phyloP scores from a whole-genome alignment of 73 alveolate species.

The Symbiodinium natans region DNA sequence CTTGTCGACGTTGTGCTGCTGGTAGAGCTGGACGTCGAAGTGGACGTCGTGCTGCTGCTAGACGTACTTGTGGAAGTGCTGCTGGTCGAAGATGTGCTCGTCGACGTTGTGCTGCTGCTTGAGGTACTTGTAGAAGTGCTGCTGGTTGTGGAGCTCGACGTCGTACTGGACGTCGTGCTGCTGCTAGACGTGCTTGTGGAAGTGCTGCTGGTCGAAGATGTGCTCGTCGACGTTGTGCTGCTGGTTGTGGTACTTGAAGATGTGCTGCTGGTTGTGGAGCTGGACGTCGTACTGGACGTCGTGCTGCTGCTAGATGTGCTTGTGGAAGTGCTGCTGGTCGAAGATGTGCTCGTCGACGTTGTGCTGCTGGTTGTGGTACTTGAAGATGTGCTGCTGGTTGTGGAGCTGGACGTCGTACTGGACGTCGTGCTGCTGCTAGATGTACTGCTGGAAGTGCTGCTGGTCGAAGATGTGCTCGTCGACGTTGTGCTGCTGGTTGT shows the following conservation, averaged over 20 bases:
- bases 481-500: too few relatives aligned
- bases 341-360: constrained; percentile 16
- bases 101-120: background rate
- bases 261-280: background rate
- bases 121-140: background rate
- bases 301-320: background rate
- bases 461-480: too few relatives aligned
- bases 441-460: too few relatives aligned
- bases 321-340: background rate
- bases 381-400: constrained; percentile 5
- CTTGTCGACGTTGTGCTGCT: background rate
- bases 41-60: background rate
- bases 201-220: background rate
- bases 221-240: background rate
- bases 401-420: too few relatives aligned
- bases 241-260: background rate
- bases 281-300: background rate
- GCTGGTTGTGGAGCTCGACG: background rate
- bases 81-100: background rate
- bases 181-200: background rate
- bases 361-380: too few relatives aligned
- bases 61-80: background rate
- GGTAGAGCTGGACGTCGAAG: background rate
- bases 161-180: background rate
- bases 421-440: too few relatives aligned